Evolutionary conservation across 2,329 filamentous ascomycete species (phyloP).

Genomic region (Catunica adiposa): DNA sequence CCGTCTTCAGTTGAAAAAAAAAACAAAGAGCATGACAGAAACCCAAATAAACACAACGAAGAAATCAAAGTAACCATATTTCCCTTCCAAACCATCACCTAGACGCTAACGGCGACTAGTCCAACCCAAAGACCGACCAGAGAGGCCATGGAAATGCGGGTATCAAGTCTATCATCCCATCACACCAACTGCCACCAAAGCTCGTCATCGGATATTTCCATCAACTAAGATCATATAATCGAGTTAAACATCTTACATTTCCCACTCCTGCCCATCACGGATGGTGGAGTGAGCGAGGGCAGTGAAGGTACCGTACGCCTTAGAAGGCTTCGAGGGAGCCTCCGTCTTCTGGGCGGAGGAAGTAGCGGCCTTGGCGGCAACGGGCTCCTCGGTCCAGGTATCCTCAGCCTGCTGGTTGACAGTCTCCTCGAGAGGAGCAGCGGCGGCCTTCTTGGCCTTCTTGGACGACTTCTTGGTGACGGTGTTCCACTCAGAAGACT

Average conservation of each 20-base stretch:
- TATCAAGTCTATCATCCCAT: no score
- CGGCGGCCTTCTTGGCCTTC: slow-evolving; percentile 21
- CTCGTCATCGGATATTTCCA: no score
- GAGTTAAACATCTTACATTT: not conserved
- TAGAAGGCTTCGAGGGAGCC: slow-evolving; percentile 30
- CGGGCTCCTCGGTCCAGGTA: not conserved
- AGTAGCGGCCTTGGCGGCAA: slow-evolving; percentile 18
- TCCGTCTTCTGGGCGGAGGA: slow-evolving; percentile 28
- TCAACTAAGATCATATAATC: no score
- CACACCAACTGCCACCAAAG: no score
- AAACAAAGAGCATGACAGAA: no score
- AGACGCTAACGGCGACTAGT: no score
- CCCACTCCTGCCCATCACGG: not conserved
- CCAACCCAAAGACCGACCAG: no score
- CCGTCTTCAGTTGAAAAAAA: no score
- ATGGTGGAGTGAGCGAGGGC: not conserved
- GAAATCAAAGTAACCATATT: no score
- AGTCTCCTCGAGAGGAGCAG: slow-evolving; percentile 5
- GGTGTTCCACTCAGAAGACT: slow-evolving; percentile 42
- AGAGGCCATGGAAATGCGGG: no score
- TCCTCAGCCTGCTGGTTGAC: slow-evolving; percentile 4
- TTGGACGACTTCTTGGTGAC: slow-evolving; percentile 30
- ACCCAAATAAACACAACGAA: no score
- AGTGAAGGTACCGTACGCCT: slow-evolving; percentile 18
- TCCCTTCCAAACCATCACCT: no score